Base-by-base conservation (phyloP, 2,329 filamentous ascomycete genomes). In the Diaporthe humulicola region DNA sequence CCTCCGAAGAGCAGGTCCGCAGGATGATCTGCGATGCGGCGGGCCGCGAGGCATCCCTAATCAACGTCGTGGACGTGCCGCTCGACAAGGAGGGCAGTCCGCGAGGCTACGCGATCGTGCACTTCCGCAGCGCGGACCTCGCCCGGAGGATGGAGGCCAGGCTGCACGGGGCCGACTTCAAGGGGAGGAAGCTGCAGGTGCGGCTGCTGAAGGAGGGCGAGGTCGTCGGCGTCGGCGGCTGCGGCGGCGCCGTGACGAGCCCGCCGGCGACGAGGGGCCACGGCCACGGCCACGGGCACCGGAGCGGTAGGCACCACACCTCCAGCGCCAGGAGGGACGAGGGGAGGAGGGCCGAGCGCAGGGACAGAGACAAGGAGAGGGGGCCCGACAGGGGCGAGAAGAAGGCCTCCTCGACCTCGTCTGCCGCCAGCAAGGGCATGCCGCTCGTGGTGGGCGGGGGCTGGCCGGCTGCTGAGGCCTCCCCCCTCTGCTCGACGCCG, bases 121-220 rank as follows among this genome's bases (percentile, higher is more conserved):
- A 58, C 30, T 76, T 75, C 60, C 70, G 52, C 60, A 76, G 48
- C 30, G 71, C 73, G 6, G 74, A 74, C 14, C 42, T 73, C 4
- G 75, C 75, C 19, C 67, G 57, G 52, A 67, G 71, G 25, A 72
- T 76, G 75, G 60, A 57, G 38, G 30, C 15, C 38, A 58, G 45
- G 42, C 70, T 76, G 19, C n/a, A 76, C 40, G 74, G 74, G 36
- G 48, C 36, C 48, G 73, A 75, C 36, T 76, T 76, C 71, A 75
- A 71, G 57, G 75, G 73, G 15, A 57, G 45, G 33, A 75, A 58
- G 52, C 67, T 76, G 52, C 71, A 73, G 71, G 75, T 71, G 42
- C 70, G 71, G 22, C 36, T 76, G 58, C 64, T 76, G 50, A 76
- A 76, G 67, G 75, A 76, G 28, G 75, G 74, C 40, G 74, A 76